phyloP scores from a whole-genome alignment of 164 flowering plant species.

The Kalanchoe fedtschenkoi region DNA sequence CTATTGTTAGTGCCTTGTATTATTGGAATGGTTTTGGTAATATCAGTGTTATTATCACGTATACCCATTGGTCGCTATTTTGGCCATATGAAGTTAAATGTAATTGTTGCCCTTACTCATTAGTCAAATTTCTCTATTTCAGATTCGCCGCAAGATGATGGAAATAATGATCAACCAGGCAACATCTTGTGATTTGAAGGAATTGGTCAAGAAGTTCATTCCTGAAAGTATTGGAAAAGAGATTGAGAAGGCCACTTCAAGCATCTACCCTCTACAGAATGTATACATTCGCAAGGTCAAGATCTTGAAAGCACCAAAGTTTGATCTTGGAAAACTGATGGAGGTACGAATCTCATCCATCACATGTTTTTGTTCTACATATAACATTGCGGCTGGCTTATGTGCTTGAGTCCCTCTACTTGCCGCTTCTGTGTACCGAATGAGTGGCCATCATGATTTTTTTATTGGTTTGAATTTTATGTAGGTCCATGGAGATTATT shows the following conservation, averaged over 20 bases:
- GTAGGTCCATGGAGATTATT: conserved; percentile 67
- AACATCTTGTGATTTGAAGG: conserved; percentile 59
- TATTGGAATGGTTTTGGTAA: no score
- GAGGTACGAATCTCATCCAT: conserved; percentile 28
- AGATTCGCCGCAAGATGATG: conserved; percentile 78
- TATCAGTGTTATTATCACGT: no score
- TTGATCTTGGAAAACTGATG: conserved; percentile 73
- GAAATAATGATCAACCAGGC: conserved; percentile 67
- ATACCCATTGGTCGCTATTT: no score
- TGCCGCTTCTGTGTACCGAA: no score
- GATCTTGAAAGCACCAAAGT: conserved; percentile 78
- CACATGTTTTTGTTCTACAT: no score
- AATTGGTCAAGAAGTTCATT: conserved; percentile 56
- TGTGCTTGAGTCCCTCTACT: no score
- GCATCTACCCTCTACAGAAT: conserved; percentile 65
- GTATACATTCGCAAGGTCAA: conserved; percentile 69
- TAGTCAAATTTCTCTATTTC: neutral
- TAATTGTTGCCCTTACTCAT: neutral
- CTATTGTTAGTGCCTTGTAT: no score
- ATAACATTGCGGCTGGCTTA: no score
- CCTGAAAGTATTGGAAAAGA: conserved; percentile 70
- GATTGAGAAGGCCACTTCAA: conserved; percentile 66
- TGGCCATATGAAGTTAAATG: no score
- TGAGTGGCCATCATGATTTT: no score
- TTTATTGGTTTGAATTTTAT: neutral